These are phyloP conservation scores for Euptelea pleiosperma DNA, from an alignment of 164 flowering plant genomes.

Conservation along the genomic window DNA sequence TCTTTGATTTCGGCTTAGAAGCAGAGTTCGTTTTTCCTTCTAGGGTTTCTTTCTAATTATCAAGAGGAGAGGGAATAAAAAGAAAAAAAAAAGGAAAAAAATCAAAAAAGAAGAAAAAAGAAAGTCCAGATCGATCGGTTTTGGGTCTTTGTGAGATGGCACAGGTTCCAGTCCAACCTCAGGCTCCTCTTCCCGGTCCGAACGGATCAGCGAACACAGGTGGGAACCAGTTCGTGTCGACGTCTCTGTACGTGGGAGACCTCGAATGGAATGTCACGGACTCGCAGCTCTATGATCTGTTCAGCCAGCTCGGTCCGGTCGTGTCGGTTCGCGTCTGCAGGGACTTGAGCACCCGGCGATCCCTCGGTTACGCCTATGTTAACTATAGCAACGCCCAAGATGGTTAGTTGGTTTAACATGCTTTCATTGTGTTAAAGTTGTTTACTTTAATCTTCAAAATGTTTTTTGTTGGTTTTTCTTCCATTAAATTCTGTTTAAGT, in stretches of 20 bases:
- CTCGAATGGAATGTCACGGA: constrained; percentile 68
- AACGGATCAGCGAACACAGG: constrained; percentile 29
- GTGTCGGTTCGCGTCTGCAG: constrained; percentile 81
- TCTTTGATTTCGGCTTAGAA: not conserved
- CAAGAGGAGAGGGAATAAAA: constrained; percentile 34
- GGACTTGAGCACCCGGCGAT: constrained; percentile 62
- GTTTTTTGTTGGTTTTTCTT: not conserved
- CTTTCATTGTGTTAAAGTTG: too few relatives aligned
- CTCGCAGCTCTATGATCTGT: constrained; percentile 78
- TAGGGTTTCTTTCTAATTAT: constrained; percentile 30
- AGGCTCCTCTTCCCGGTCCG: constrained; percentile 26
- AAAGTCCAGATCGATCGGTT: not conserved
- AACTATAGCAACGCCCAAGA: constrained; percentile 64
- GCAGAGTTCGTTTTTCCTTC: not conserved
- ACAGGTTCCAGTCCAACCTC: constrained; percentile 59
- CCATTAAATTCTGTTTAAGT: not conserved
- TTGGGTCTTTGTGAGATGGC: constrained; percentile 42
- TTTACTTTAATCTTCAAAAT: not conserved
- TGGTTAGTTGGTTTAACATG: constrained; percentile 45
- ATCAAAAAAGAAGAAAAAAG: constrained; percentile 7
- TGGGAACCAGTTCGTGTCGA: constrained; percentile 32
- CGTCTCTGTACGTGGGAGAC: constrained; percentile 82
- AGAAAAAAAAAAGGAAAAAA: constrained; percentile 17
- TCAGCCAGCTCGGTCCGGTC: constrained; percentile 67
- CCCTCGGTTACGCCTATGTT: constrained; percentile 88